These are phyloP conservation scores for Rhytidiadelphus loreus DNA, from an alignment of 225 moss, liverwort and hornwort species.

Conservation along the genomic window DNA sequence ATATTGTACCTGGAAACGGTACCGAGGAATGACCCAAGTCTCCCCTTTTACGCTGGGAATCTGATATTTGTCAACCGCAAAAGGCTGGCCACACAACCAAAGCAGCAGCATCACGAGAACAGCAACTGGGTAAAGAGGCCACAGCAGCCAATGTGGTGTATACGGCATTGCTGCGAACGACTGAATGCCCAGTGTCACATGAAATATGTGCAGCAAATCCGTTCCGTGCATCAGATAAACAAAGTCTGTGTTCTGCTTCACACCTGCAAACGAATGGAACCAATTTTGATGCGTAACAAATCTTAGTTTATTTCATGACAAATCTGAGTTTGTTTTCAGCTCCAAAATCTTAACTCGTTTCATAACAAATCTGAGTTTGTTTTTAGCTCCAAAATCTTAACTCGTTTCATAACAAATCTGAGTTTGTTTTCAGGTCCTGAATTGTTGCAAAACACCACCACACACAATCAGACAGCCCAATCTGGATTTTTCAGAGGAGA, in stretches of 20 bases:
- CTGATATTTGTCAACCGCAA: constrained; percentile 36
- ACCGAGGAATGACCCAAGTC: constrained; percentile 76
- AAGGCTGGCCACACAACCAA: constrained; percentile 55
- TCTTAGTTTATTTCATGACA: too few species aligned
- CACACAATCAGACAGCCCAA: too few species aligned
- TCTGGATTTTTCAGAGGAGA: too few species aligned
- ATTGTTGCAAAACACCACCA: too few species aligned
- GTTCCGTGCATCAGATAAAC: constrained; percentile 68
- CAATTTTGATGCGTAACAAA: too few species aligned
- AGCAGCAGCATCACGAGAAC: constrained; percentile 35
- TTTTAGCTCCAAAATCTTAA: too few species aligned
- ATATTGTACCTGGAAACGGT: constrained; percentile 73
- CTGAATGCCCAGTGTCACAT: constrained; percentile 52
- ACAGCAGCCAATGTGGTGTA: constrained; percentile 51
- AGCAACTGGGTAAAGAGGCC: constrained; percentile 66
- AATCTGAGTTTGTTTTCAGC: neutral
- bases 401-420: neutral
- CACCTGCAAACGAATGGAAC: constrained; percentile 5
- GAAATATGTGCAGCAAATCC: constrained; percentile 68
- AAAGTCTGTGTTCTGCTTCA: constrained; percentile 37
- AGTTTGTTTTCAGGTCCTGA: too few species aligned
- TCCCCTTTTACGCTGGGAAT: constrained; percentile 33
- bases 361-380: too few species aligned
- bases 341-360: too few species aligned
- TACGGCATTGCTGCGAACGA: constrained; percentile 69